Conservation (phyloP, 257 asterid genomes). For the Przewalskia tangutica region DNA sequence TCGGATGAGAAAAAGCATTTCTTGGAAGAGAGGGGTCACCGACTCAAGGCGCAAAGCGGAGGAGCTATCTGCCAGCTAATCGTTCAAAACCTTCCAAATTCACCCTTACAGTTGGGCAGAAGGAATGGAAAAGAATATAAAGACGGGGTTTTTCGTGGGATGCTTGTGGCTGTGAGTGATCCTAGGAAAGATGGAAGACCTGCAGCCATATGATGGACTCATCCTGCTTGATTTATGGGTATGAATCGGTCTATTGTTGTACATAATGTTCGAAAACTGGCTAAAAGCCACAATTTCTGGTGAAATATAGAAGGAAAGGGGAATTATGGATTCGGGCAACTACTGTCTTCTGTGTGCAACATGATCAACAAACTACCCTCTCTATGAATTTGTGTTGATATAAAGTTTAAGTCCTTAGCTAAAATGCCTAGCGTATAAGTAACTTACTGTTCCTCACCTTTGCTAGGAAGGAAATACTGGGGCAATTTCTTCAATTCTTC, state of each 20-base stretch:
- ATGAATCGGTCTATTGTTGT: neutral
- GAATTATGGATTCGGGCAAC: neutral
- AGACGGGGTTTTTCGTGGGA: slow-evolving; percentile 24
- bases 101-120: slow-evolving; percentile 7
- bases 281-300: neutral
- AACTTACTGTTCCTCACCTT: neutral
- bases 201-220: slow-evolving; percentile 53
- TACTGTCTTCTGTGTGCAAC: neutral
- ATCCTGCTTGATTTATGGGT: neutral
- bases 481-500: neutral
- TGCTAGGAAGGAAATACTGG: neutral
- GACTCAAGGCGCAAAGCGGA: slow-evolving; percentile 44
- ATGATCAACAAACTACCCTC: neutral
- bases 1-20: slow-evolving; percentile 31
- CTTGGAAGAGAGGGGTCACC: slow-evolving; percentile 63
- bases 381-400: neutral
- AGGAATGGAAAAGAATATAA: slow-evolving; percentile 18
- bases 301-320: neutral
- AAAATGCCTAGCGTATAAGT: too few species aligned
- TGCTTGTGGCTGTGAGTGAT: slow-evolving; percentile 73
- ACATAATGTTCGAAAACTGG: neutral
- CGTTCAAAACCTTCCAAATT: slow-evolving; percentile 42
- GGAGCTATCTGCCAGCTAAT: slow-evolving; percentile 77
- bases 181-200: slow-evolving; percentile 89
- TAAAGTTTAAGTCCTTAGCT: neutral